Conservation (phyloP, 176 grass and related monocot species). For the Rhynchospora breviuscula region DNA sequence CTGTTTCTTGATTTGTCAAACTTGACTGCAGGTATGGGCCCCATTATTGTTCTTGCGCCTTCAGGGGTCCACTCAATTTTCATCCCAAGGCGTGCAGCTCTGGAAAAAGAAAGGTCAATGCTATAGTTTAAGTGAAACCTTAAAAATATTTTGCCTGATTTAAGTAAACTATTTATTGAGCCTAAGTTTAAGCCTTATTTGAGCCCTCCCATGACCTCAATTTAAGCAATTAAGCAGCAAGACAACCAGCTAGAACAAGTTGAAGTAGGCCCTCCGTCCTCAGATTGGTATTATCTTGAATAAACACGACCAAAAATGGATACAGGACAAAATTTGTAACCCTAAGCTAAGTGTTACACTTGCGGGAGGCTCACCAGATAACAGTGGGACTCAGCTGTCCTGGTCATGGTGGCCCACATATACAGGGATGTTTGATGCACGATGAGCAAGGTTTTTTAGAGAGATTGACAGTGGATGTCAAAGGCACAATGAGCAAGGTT, state of each 20-base stretch:
- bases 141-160: neutral
- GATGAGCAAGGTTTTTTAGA: no score
- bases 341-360: neutral
- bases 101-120: constrained; percentile 13
- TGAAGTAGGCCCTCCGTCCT: neutral
- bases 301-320: neutral
- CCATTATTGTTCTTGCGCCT: constrained; percentile 77
- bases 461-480: no score
- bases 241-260: neutral
- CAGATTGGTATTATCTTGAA: neutral
- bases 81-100: constrained; percentile 64
- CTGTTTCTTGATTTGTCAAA: constrained; percentile 49
- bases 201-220: neutral
- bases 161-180: neutral
- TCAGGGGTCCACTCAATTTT: constrained; percentile 72
- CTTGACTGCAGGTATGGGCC: constrained; percentile 65
- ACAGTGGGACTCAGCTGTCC: no score
- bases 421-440: no score
- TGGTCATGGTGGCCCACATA: no score
- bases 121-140: neutral
- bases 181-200: neutral
- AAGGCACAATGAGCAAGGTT: no score
- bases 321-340: neutral
- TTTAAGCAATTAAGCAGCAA: neutral
- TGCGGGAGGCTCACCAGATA: no score